Conservation (phyloP, 345 rosid species). For the Sonneratia caseolaris region DNA sequence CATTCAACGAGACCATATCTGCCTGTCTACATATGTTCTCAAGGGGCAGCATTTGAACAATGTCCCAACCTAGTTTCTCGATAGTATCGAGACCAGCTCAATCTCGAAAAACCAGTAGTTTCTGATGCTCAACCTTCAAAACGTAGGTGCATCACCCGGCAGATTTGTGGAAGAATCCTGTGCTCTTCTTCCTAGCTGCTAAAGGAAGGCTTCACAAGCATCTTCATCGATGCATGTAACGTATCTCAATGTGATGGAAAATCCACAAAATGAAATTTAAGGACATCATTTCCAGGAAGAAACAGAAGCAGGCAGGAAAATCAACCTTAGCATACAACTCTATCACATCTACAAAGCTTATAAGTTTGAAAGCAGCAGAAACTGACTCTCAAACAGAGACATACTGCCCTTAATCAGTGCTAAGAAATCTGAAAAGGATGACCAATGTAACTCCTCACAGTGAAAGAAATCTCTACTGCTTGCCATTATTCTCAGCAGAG, state of each 20-base stretch:
- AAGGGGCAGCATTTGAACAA: too few relatives aligned
- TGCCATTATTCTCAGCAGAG: constrained; percentile 40
- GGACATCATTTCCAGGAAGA: background rate
- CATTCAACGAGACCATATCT: too few relatives aligned
- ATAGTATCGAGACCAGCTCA: too few relatives aligned
- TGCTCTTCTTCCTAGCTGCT: too few relatives aligned
- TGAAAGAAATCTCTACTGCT: constrained; percentile 13
- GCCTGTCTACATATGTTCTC: too few relatives aligned
- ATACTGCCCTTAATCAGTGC: background rate
- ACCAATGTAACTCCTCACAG: constrained; percentile 20
- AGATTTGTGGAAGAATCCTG: too few relatives aligned
- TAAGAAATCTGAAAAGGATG: background rate
- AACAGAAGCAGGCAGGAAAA: background rate
- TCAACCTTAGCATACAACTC: background rate
- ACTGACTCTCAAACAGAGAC: background rate
- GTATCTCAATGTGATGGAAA: background rate
- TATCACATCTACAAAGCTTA: background rate
- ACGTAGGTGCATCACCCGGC: too few relatives aligned
- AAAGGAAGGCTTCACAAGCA: too few relatives aligned
- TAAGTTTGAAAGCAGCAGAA: background rate
- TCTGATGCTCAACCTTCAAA: too few relatives aligned
- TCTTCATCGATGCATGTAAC: too few relatives aligned
- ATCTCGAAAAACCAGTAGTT: too few relatives aligned
- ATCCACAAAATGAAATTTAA: background rate
- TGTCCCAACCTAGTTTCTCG: too few relatives aligned